These are phyloP conservation scores for Amanita muscaria DNA, from an alignment of 768 basidiomycete genomes.

Conservation along the genomic window DNA sequence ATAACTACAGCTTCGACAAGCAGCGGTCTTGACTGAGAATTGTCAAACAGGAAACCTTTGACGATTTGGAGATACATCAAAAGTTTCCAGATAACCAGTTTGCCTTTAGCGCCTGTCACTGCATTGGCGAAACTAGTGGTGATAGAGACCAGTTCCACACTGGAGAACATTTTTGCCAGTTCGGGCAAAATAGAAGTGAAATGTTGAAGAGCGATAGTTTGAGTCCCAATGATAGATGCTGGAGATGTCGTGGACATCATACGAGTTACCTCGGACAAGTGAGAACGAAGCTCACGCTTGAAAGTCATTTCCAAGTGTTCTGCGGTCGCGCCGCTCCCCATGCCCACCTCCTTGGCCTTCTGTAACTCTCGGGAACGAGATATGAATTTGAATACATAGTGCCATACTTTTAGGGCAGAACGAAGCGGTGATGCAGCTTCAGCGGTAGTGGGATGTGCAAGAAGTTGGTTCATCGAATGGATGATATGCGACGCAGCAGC, in stretches of 20 bases:
- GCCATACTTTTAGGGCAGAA: conserved; percentile 92
- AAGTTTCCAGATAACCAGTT: conserved; percentile 87
- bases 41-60: conserved; percentile 81
- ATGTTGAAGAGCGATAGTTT: conserved; percentile 88
- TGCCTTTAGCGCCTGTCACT: conserved; percentile 68
- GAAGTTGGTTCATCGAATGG: conserved; percentile 76
- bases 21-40: conserved; percentile 64
- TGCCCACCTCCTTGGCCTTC: conserved; percentile 68
- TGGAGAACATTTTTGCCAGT: conserved; percentile 70
- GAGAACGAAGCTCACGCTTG: conserved; percentile 71
- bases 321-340: conserved; percentile 73
- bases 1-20: conserved; percentile 82
- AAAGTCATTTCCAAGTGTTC: conserved; percentile 82
- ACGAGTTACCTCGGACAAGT: conserved; percentile 72
- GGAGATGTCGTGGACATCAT: conserved; percentile 82
- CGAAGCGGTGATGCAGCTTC: conserved; percentile 75
- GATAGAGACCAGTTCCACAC: conserved; percentile 78
- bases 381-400: conserved; percentile 93
- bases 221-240: conserved; percentile 88
- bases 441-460: conserved; percentile 60
- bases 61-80: conserved; percentile 92
- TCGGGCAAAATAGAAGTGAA: conserved; percentile 90
- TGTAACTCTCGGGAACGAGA: conserved; percentile 84
- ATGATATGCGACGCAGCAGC: conserved; percentile 79
- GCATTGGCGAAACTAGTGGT: conserved; percentile 85